Evolutionary conservation across 495 filamentous ascomycete species (phyloP), one percentile per base, ranked within the genome.

Genomic region (Xylaria castorea): DNA sequence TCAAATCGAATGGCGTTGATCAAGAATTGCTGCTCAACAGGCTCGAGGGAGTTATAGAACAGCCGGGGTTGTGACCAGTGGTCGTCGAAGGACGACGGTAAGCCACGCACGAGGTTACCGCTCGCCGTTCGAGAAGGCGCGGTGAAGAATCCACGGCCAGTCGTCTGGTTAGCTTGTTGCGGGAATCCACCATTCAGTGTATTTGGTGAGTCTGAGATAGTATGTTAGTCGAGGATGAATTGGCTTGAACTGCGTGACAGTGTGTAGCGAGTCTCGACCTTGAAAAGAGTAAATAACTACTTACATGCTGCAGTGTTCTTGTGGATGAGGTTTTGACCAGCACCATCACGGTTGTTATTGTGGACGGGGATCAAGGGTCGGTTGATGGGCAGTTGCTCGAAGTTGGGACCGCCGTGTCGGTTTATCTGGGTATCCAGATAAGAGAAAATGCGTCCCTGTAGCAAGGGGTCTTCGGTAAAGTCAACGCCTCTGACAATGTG

Each of bases 1-100:
- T 95, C 92, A 80, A 94, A 95, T 36, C 92, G 91, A 70, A 93
- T 89, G 1, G 91, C 92, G 81, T 95, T 91, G 80, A 95, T 85
- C 70, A 93, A 78, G 80, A 93, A 91, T 77, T 95, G 92, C 78
- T 94, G 88, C 76, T 94, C 92, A 0, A 88, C 87, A 9, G 87
- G 84, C 7, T 87, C 78, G 57, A 95, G 87, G 0, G 91, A 93
- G 87, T 94, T 93, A 86, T 87, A 94, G 82, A 94, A 92, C 9
- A 94, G 85, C 3, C 92, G 88, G 0, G 91, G 88, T 76, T 95
- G 92, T 4, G 89, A 89, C 91, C 92, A 95, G 81, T 89, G 89
- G 80, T 94, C 92, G 48, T 87, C 79, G 80, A 95, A 94, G 16
- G 89, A 91, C 0, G 89, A 80, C 53, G 90, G 90, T 16, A 88